phyloP scores from a whole-genome alignment of 192 early-diverging fungal genomes.

The Pilaira anomala region DNA sequence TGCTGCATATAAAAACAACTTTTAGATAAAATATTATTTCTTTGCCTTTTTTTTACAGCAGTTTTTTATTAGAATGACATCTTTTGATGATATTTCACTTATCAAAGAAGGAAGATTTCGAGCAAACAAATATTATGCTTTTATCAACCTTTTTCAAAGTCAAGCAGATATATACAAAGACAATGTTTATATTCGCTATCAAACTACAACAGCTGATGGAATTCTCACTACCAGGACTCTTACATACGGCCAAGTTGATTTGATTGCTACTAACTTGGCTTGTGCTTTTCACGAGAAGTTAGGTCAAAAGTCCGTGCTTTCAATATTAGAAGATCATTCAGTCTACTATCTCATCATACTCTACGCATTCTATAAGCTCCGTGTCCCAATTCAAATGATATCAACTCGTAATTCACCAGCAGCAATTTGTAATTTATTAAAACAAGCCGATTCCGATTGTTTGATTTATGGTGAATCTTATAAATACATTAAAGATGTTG shows the following conservation, averaged over 20 bases:
- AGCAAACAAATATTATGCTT: not conserved
- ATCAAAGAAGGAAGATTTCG: no score
- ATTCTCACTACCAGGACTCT: not conserved
- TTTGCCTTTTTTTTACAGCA: no score
- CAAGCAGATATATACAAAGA: not conserved
- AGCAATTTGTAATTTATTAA: constrained; percentile 1
- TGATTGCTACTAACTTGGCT: not conserved
- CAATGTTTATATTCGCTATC: not conserved
- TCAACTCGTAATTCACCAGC: constrained; percentile 3
- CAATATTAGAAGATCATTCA: constrained; percentile 3
- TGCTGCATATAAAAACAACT: no score
- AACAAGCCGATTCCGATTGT: not conserved
- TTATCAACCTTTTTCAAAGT: not conserved
- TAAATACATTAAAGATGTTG: not conserved
- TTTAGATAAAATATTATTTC: no score
- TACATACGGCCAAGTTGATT: constrained; percentile 4
- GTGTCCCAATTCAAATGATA: not conserved
- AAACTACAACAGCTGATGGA: not conserved
- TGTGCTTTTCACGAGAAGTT: not conserved
- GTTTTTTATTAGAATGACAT: no score
- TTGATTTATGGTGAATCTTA: not conserved
- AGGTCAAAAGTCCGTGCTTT: not conserved
- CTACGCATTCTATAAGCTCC: not conserved
- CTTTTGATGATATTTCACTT: no score
- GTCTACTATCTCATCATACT: not conserved